Conservation (phyloP, 495 filamentous ascomycete species). For the Darksidea phi region DNA sequence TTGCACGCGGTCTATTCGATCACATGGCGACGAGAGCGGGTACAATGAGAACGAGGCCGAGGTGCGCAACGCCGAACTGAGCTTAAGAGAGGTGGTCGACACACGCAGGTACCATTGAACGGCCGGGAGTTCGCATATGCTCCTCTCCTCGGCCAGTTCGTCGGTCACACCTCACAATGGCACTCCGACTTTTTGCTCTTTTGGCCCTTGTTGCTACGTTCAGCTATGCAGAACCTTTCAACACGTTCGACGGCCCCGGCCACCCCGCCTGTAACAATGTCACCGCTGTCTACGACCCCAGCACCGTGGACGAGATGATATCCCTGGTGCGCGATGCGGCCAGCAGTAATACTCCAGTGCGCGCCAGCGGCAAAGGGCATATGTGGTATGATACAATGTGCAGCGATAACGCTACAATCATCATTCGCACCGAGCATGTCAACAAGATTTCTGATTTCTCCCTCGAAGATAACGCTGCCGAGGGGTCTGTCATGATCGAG, state of each 20-base stretch:
- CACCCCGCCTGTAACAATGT: constrained; percentile 51
- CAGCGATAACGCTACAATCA: constrained; percentile 46
- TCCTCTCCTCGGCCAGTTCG: too few relatives aligned
- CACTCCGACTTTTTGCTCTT: too few relatives aligned
- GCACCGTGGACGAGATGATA: constrained; percentile 48
- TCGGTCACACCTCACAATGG: too few relatives aligned
- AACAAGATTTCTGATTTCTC: constrained; percentile 45
- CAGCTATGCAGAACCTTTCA: constrained; percentile 36
- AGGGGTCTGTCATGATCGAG: constrained; percentile 49
- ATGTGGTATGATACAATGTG: constrained; percentile 57
- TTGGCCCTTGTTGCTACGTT: too few relatives aligned
- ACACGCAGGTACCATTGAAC: too few relatives aligned
- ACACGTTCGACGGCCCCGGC: constrained; percentile 53
- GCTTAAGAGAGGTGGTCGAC: too few relatives aligned
- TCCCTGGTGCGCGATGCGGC: constrained; percentile 45
- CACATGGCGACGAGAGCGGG: too few relatives aligned
- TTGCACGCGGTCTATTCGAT: too few relatives aligned
- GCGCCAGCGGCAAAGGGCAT: constrained; percentile 51
- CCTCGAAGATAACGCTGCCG: constrained; percentile 34
- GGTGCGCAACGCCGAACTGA: too few relatives aligned
- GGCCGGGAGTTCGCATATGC: too few relatives aligned
- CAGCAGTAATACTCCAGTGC: constrained; percentile 41
- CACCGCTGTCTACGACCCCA: constrained; percentile 45
- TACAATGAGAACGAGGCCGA: too few relatives aligned
- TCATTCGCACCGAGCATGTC: constrained; percentile 50